phyloP scores from a whole-genome alignment of 202 grass and related monocot genomes.

The Schoenoplectus triqueter region DNA sequence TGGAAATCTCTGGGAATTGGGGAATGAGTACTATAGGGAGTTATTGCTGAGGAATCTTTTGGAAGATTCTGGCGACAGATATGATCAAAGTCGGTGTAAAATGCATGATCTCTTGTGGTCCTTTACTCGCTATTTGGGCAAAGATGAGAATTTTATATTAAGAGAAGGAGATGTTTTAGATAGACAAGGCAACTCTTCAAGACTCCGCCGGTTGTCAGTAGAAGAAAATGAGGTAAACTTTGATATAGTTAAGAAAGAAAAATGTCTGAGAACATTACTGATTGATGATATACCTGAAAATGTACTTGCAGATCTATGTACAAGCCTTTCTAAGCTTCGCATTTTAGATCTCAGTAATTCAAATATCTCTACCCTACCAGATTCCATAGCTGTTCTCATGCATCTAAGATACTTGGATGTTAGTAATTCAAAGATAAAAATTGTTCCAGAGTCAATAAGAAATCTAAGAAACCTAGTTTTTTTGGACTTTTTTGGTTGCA shows the following conservation, averaged over 20 bases:
- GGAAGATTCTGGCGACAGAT: rapidly evolving
- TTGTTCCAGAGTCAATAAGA: slow-evolving; percentile 32
- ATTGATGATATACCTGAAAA: not conserved
- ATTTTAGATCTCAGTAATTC: not conserved
- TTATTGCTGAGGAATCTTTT: slow-evolving; percentile 45
- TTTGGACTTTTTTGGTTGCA: slow-evolving; percentile 17
- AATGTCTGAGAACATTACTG: slow-evolving; percentile 45
- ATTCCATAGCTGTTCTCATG: slow-evolving; percentile 24
- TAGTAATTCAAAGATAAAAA: slow-evolving; percentile 19
- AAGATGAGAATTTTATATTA: slow-evolving; percentile 35
- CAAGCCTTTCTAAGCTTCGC: not conserved
- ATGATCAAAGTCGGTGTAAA: not conserved
- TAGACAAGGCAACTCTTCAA: not conserved
- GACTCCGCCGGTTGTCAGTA: slow-evolving; percentile 40
- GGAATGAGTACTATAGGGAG: slow-evolving; percentile 37
- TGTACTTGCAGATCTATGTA: slow-evolving; percentile 9
- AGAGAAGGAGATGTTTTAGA: not conserved
- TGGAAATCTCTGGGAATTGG: not conserved
- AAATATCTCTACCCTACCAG: not conserved
- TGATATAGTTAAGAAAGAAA: not conserved
- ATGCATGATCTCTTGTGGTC: slow-evolving; percentile 59
- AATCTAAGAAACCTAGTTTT: slow-evolving; percentile 37
- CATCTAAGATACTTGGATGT: slow-evolving; percentile 48
- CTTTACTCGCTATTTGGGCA: slow-evolving; percentile 35
- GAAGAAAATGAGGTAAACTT: not conserved